Conservation (phyloP, 306 rosid genomes). For the Prunus mume region DNA sequence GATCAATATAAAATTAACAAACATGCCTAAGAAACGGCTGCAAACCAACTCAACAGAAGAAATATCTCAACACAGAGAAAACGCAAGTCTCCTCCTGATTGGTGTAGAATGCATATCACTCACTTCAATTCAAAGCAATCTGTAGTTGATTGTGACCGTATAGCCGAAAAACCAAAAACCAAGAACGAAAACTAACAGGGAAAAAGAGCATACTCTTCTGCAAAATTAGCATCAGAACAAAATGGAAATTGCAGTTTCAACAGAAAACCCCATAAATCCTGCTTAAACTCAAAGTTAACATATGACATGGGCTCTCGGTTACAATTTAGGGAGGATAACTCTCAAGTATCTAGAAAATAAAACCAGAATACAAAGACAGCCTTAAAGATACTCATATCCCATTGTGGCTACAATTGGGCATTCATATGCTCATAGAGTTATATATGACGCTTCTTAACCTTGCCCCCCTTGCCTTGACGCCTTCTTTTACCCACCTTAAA, state of each 20-base stretch:
- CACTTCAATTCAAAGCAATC: too few relatives aligned
- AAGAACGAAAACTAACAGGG: too few relatives aligned
- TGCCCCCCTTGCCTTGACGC: conserved; percentile 62
- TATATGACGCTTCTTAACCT: conserved; percentile 53
- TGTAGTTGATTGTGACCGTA: too few relatives aligned
- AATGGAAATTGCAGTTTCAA: neutral
- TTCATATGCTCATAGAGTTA: conserved; percentile 16
- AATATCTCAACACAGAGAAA: too few relatives aligned
- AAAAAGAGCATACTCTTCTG: neutral
- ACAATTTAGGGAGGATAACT: neutral
- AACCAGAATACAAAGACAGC: neutral
- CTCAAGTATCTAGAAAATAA: neutral
- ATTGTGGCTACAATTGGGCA: neutral
- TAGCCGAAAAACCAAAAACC: too few relatives aligned
- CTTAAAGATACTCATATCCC: neutral
- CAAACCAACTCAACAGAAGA: too few relatives aligned
- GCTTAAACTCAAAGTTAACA: neutral
- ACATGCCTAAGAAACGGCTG: too few relatives aligned
- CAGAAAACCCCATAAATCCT: neutral
- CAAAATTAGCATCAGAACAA: neutral
- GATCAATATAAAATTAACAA: too few relatives aligned
- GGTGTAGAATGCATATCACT: too few relatives aligned
- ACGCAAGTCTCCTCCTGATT: too few relatives aligned
- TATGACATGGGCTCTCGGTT: neutral
- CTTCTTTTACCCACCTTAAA: conserved; percentile 75